These are phyloP conservation scores for Nematocida sp. DNA, from an alignment of 371 early-diverging fungal genomes.

Conservation along the genomic window DNA sequence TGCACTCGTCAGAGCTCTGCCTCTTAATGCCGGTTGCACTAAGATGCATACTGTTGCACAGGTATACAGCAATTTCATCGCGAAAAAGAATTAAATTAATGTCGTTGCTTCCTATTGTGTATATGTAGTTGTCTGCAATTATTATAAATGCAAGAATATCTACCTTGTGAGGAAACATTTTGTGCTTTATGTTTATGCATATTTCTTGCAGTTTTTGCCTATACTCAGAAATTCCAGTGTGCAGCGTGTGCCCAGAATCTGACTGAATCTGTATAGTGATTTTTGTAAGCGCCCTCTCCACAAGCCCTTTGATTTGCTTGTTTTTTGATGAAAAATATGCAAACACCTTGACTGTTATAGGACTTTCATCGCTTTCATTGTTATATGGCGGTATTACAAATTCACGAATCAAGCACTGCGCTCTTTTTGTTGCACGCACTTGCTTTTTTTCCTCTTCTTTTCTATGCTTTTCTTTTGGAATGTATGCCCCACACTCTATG, in stretches of 20 bases:
- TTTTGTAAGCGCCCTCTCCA: conserved; percentile 18
- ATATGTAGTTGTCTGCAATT: conserved; percentile 24
- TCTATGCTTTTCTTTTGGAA: conserved; percentile 33
- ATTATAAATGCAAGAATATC: conserved; percentile 29
- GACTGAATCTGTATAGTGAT: conserved; percentile 5
- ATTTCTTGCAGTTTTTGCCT: conserved; percentile 22
- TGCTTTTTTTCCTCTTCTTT: conserved; percentile 37
- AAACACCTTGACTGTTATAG: conserved; percentile 8
- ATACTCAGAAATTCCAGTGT: conserved; percentile 1
- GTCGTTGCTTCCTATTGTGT: conserved; percentile 14
- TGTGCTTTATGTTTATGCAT: conserved; percentile 17
- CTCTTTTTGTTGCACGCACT: conserved; percentile 13
- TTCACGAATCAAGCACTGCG: conserved; percentile 7
- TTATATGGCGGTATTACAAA: neutral
- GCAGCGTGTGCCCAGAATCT: conserved; percentile 3
- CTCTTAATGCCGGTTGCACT: neutral
- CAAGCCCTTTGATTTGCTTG: neutral
- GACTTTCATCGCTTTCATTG: neutral
- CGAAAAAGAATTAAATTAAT: conserved; percentile 19
- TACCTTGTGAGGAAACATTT: conserved; percentile 44
- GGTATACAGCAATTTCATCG: conserved; percentile 36
- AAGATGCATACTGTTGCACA: conserved; percentile 1
- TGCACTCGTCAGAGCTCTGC: conserved; percentile 16
- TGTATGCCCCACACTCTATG: conserved; percentile 12
- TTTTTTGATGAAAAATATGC: conserved; percentile 47